phyloP scores from a whole-genome alignment of 148 eudicot genomes.

The Silene uniflora region DNA sequence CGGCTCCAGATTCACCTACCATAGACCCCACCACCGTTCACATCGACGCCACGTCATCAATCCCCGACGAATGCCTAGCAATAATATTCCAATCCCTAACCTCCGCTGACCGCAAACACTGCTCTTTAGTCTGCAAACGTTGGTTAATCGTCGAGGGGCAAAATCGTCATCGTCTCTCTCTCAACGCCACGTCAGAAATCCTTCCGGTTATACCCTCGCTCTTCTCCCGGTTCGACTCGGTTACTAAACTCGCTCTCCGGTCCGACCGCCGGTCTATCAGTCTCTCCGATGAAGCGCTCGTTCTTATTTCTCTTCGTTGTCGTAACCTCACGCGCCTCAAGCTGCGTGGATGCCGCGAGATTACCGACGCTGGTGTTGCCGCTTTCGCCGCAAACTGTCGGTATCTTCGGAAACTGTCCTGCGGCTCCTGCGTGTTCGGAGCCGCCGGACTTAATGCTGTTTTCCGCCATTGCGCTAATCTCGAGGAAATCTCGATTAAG shows the following conservation, averaged over 20 bases:
- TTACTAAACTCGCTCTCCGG: slow-evolving; percentile 51
- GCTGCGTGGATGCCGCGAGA: slow-evolving; percentile 44
- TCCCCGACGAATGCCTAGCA: slow-evolving; percentile 55
- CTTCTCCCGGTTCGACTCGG: slow-evolving; percentile 49
- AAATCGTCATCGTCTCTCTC: slow-evolving; percentile 44
- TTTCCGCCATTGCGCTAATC: slow-evolving; percentile 34
- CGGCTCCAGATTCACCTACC: neutral
- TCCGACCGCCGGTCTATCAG: slow-evolving; percentile 42
- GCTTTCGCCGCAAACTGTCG: slow-evolving; percentile 42
- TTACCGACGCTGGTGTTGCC: slow-evolving; percentile 38
- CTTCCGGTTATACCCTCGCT: slow-evolving; percentile 21
- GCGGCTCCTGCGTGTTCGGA: slow-evolving; percentile 56
- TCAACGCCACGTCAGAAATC: slow-evolving; percentile 36
- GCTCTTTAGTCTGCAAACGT: slow-evolving; percentile 42
- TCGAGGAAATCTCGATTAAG: slow-evolving; percentile 49
- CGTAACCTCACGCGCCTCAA: slow-evolving; percentile 46
- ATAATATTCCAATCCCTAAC: slow-evolving; percentile 36
- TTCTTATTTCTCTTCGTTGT: slow-evolving; percentile 42
- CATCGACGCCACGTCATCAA: slow-evolving; percentile 27
- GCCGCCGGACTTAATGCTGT: slow-evolving; percentile 50
- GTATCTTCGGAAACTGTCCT: slow-evolving; percentile 38
- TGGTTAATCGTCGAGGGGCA: slow-evolving; percentile 48
- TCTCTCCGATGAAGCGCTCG: slow-evolving; percentile 36
- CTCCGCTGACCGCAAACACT: slow-evolving; percentile 32
- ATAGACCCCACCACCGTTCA: neutral